Base-by-base conservation (phyloP, 306 rosid genomes). In the Crataegus laevigata region DNA sequence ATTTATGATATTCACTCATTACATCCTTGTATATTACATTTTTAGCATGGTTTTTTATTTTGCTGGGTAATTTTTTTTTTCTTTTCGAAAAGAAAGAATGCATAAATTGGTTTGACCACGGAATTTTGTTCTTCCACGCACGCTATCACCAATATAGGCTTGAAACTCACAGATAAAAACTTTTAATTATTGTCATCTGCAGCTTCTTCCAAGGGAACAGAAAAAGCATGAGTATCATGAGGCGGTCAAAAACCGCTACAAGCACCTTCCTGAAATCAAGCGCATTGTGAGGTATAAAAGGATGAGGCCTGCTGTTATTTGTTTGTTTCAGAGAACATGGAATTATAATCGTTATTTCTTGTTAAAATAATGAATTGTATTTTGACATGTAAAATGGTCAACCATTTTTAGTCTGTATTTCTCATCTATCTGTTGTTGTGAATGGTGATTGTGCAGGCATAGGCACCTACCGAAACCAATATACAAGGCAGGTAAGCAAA, bases 201-300 rank as follows among this genome's bases (percentile, higher is more conserved):
- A 94, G 98, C 82, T 90, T 82, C 96, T 94, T 54, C 97, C 98
- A 8, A 87, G 98, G 85, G 98, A 94, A 80, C 82, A 80, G 68
- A 91, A 85, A 83, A 94, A 55, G 77, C 98, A 94, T 3, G 90
- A 91, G 47, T 94, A 91, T 81, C 67, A 90, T 5, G 96, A 90
- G 81, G 96, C 97, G 50, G 69, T 94, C 73, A 94, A 89, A 88
- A 89, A 86, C 43, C 97, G 96, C 73, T 90, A 87, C 81, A 90
- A 76, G 78, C 96, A 89, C 81, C 97, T 94, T 70, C 89, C 96
- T 6, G 98, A 94, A 76, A 85, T 94, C 73, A 90, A 80, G 66
- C 94, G 98, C 40, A 94, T 94, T 57, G 84, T 84, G 80, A 89
- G 96, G 97, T 87, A 77, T 43, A 28, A 72, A 74, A 63, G 34